Evolutionary conservation across 257 asterid species (phyloP), one percentile per base, ranked within the genome.

Genomic region (Solanum paucissectum): DNA sequence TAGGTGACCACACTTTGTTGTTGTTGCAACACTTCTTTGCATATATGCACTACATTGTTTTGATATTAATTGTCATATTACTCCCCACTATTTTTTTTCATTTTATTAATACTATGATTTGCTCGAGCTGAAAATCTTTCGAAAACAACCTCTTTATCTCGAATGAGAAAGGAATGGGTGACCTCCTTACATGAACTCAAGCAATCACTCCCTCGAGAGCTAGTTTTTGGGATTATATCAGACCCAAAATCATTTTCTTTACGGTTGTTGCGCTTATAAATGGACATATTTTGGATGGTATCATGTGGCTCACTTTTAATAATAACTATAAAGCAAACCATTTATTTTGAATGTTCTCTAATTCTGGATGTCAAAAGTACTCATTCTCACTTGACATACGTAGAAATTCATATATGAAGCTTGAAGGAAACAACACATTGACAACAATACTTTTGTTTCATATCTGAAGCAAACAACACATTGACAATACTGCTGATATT

Each of bases 51-150:
- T 49, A 49, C 58, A 49, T 0, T 49, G 3, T 49, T 49, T 14
- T 5, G 58, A 13, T 49, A 49, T 14, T 49, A 5, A 14, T 0
- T 14, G 58, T 14, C 58, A 49, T 49, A 14, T 49, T 49, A 13
- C 7, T 49, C 58, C 7, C 8, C 58, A 14, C 58, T 5, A 5
- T 14, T 3, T 49, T 49, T 49, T 5, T 49, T 49, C 21, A 14
- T 49, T 49, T 49, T 49, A 49, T 49, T 49, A 49, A 1, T 49
- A 2, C 21, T 14, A 49, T 49, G 21, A 49, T 49, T 49, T 49
- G 21, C 0, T 14, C 21, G 1, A 49, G 58, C 1, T 0, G 0
- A 49, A 13, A 0, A 14, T 49, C 3, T 49, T 49, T 49, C 8
- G 1, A 49, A 49, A 49, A 49, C 20, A 49, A 49, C 58, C 55